Evolutionary conservation across 2,329 filamentous ascomycete genomes (phyloP), one percentile per base, ranked within the genome.

Genomic region (Trichoderma cornu-damae): DNA sequence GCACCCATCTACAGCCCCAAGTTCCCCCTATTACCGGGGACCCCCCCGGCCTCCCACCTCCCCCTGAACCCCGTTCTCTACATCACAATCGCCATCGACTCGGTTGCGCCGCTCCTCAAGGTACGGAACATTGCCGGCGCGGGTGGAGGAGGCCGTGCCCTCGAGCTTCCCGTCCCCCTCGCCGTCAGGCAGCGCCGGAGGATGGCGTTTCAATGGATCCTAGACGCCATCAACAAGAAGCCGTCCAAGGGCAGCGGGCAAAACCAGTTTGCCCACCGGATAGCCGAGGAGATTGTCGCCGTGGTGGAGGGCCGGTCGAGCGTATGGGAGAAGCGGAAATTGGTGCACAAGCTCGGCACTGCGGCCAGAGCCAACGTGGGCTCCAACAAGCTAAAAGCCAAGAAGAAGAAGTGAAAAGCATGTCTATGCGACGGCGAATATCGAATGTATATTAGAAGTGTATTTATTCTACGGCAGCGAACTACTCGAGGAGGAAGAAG

Each of bases 51-150:
- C 22, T 77, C 81, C 3, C 86, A 93, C 65, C 86, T 99, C 8
- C 91, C 94, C 2, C 83, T 96, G 30, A 89, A 96, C 72, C 94
- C 94, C 1, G 80, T 95, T 55, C 82, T 89, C 55, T 99, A 97
- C 76, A 85, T 99, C 47, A 90, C 88, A 11, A 80, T 95, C 30
- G 91, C 92, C 30, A 86, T 99, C 67, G 94, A 99, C 78, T 95
- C 90, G 8, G 87, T 99, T 22, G 90, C 92, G 1, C 94, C 94
- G 8, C 81, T 99, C 14, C 78, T 99, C 67, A 87, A 88, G 63
- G 86, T 99, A 68, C 83, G 85, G 55, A 81, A 82, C 60, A 82
- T 90, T 65, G 84, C 84, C 67, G 91, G 90, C 64, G 83, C 88
- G 34, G 89, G 88, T 1, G 93, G 93, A 73, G 94, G 94, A 77